Conservation (phyloP, 495 filamentous ascomycete genomes). For the Penicillium salamii region DNA sequence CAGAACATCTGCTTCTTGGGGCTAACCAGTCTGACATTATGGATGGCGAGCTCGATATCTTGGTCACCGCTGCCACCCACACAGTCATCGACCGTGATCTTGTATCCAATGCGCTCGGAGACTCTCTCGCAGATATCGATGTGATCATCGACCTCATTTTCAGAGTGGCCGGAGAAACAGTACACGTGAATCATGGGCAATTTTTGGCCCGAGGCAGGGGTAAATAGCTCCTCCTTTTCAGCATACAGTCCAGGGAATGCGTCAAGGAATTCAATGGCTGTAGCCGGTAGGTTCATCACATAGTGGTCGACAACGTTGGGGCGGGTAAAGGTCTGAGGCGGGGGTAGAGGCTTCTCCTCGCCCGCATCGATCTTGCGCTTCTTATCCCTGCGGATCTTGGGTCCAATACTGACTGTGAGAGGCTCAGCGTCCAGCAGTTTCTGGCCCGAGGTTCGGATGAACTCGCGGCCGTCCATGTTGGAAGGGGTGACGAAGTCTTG, state of each 20-base stretch:
- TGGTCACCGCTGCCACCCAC: slow-evolving; percentile 39
- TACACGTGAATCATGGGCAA: slow-evolving; percentile 89
- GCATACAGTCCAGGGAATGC: slow-evolving; percentile 79
- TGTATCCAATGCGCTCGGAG: slow-evolving; percentile 56
- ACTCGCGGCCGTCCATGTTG: slow-evolving; percentile 74
- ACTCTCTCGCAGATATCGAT: slow-evolving; percentile 69
- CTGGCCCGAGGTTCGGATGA: slow-evolving; percentile 68
- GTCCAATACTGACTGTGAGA: slow-evolving; percentile 43
- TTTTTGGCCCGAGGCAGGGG: slow-evolving; percentile 50
- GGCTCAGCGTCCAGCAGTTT: slow-evolving; percentile 53
- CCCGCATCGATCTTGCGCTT: slow-evolving; percentile 18
- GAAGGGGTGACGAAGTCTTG: slow-evolving; percentile 69
- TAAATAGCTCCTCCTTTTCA: slow-evolving; percentile 63
- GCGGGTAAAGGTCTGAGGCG: slow-evolving; percentile 52
- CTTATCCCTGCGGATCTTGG: slow-evolving; percentile 27
- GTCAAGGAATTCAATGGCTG: slow-evolving; percentile 80
- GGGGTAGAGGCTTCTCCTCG: slow-evolving; percentile 25
- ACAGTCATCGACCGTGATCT: slow-evolving; percentile 56
- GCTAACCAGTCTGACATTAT: slow-evolving; percentile 83
- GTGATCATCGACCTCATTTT: slow-evolving; percentile 59
- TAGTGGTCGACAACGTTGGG: slow-evolving; percentile 76
- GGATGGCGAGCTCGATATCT: slow-evolving; percentile 59
- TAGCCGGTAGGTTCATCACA: slow-evolving; percentile 95
- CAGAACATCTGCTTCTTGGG: slow-evolving; percentile 97
- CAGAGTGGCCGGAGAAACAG: slow-evolving; percentile 77